These are phyloP conservation scores for Neocucurbitaria cava DNA, from an alignment of 2,329 filamentous ascomycete genomes.

Conservation along the genomic window DNA sequence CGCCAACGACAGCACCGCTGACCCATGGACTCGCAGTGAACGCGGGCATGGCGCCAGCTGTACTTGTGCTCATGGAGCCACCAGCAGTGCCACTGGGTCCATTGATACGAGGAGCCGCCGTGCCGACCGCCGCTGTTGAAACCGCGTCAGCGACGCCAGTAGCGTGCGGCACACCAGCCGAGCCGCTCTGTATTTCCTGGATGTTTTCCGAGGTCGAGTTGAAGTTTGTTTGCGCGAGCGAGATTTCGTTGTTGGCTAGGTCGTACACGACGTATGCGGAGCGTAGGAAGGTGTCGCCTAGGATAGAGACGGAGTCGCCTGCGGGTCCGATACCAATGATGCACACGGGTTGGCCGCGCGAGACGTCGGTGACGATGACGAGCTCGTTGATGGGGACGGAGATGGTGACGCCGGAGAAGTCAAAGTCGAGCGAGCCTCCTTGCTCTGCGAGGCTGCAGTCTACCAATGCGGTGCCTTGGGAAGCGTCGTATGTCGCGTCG, in stretches of 20 bases:
- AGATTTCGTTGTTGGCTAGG: slow-evolving; percentile 65
- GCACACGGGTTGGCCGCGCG: slow-evolving; percentile 51
- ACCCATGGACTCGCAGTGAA: slow-evolving; percentile 39
- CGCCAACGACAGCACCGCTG: slow-evolving; percentile 37
- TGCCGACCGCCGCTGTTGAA: slow-evolving; percentile 53
- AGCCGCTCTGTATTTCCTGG: slow-evolving; percentile 61
- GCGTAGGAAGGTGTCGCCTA: slow-evolving; percentile 69
- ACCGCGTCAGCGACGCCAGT: slow-evolving; percentile 60
- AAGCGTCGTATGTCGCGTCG: slow-evolving; percentile 51
- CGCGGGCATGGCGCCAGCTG: slow-evolving; percentile 29
- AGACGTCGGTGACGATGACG: slow-evolving; percentile 58
- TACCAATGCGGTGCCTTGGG: slow-evolving; percentile 57
- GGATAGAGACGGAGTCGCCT: slow-evolving; percentile 56
- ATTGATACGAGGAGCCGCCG: slow-evolving; percentile 54
- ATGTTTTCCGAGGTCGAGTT: slow-evolving; percentile 60
- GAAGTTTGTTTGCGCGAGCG: slow-evolving; percentile 67
- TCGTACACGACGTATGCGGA: slow-evolving; percentile 70
- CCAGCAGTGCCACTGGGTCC: slow-evolving; percentile 30
- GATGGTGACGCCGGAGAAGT: slow-evolving; percentile 63
- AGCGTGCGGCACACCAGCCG: slow-evolving; percentile 60
- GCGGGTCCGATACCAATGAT: slow-evolving; percentile 60
- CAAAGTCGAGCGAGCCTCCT: slow-evolving; percentile 62
- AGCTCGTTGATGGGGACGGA: slow-evolving; percentile 63
- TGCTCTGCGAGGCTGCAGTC: slow-evolving; percentile 61
- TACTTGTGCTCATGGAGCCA: slow-evolving; percentile 8